A percentile compares a stretch with the other conserved stretches of the same genome.
phyloP scores from a whole-genome alignment of 1,139 yeast genomes.

The Dujonia santamariae region DNA sequence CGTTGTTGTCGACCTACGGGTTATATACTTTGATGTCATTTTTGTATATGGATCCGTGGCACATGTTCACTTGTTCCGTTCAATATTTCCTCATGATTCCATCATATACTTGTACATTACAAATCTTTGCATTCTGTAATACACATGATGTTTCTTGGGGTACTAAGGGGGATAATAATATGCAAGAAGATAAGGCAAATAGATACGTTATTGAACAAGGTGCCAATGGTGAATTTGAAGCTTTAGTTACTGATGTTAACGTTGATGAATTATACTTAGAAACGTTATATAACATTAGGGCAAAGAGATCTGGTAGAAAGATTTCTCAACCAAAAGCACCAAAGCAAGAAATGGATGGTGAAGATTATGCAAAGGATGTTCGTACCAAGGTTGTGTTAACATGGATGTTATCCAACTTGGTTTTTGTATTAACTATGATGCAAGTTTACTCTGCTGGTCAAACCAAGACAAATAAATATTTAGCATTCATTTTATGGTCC shows the following conservation, averaged over 20 bases:
- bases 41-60: conserved; percentile 93
- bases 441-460: conserved; percentile 72
- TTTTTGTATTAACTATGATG: conserved; percentile 81
- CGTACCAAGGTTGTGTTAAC: conserved; percentile 90
- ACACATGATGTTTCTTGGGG: conserved; percentile 98
- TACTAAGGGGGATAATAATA: conserved; percentile 87
- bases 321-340: conserved; percentile 47
- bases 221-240: conserved; percentile 70
- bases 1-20: conserved; percentile 90
- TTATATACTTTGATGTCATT: conserved; percentile 76
- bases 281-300: conserved; percentile 68
- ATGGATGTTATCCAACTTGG: conserved; percentile 81
- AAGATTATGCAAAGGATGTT: conserved; percentile 91
- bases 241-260: conserved; percentile 86
- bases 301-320: conserved; percentile 62
- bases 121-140: conserved; percentile 91
- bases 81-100: conserved; percentile 89
- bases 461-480: conserved; percentile 59
- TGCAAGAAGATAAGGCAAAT: conserved; percentile 47
- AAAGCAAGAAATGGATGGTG: conserved; percentile 50
- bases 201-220: conserved; percentile 47
- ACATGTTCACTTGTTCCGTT: conserved; percentile 73
- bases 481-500: conserved; percentile 84
- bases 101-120: conserved; percentile 86
- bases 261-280: conserved; percentile 85